These are phyloP conservation scores for Exophiala spinifera DNA, from an alignment of 2,329 filamentous ascomycete genomes.

Conservation along the genomic window DNA sequence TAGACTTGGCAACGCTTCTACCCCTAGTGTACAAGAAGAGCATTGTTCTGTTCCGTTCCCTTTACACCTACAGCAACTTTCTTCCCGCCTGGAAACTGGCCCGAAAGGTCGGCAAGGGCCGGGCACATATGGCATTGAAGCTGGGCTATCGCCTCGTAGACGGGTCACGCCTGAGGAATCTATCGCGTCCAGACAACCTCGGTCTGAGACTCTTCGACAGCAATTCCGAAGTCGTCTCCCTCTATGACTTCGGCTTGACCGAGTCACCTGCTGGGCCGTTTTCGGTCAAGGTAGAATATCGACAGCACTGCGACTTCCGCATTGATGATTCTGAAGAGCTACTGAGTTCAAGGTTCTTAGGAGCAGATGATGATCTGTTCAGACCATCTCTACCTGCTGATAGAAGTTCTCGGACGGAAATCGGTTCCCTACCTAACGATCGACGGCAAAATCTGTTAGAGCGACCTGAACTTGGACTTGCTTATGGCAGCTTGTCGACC, in stretches of 20 bases:
- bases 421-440: slow-evolving; percentile 71
- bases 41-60: slow-evolving; percentile 86
- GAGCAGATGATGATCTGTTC: slow-evolving; percentile 83
- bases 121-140: slow-evolving; percentile 61
- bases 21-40: slow-evolving; percentile 96
- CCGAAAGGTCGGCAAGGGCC: slow-evolving; percentile 68
- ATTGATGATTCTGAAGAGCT: slow-evolving; percentile 89
- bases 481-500: slow-evolving; percentile 85
- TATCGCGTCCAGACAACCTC: slow-evolving; percentile 64
- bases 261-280: slow-evolving; percentile 85
- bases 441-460: slow-evolving; percentile 46
- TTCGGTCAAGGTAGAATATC: slow-evolving; percentile 76
- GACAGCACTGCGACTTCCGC: slow-evolving; percentile 84
- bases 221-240: slow-evolving; percentile 63
- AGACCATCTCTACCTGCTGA: slow-evolving; percentile 69
- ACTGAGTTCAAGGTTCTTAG: slow-evolving; percentile 89
- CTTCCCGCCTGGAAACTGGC: slow-evolving; percentile 84
- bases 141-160: slow-evolving; percentile 77
- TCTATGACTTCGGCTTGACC: slow-evolving; percentile 77
- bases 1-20: slow-evolving; percentile 59
- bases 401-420: slow-evolving; percentile 32
- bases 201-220: slow-evolving; percentile 66
- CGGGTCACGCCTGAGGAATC: slow-evolving; percentile 50
- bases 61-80: slow-evolving; percentile 78
- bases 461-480: slow-evolving; percentile 65